Evolutionary conservation across 805 yeast species (phyloP).

Genomic region (Yarrowia bubula): DNA sequence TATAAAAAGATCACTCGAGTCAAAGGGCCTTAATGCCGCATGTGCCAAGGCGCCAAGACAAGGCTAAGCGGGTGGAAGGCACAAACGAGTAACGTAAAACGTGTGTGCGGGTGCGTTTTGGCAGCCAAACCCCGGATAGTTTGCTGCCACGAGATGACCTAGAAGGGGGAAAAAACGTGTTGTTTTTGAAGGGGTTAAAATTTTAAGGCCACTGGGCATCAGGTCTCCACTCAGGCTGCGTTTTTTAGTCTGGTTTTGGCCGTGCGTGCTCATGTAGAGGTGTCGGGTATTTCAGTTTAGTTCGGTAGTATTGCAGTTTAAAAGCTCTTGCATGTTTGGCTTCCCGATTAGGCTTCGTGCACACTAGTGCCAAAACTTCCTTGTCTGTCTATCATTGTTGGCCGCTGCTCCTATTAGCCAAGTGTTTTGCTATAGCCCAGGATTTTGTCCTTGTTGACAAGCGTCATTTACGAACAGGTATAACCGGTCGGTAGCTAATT

Average conservation of each 20-base stretch:
- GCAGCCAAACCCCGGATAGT: not conserved
- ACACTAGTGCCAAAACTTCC: not conserved
- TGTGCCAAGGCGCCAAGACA: constrained; percentile 19
- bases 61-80: not conserved
- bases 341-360: constrained; percentile 3
- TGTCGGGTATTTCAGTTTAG: constrained; percentile 14
- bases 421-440: not conserved
- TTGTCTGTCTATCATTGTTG: not conserved
- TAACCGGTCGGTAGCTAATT: too few relatives aligned
- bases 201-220: too few relatives aligned
- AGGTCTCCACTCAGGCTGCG: too few relatives aligned
- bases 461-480: too few relatives aligned
- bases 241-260: not conserved
- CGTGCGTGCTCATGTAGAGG: not conserved
- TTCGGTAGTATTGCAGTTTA: not conserved
- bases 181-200: too few relatives aligned
- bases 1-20: not conserved
- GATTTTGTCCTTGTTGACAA: too few relatives aligned
- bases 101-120: not conserved
- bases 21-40: constrained; percentile 9
- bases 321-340: constrained; percentile 1
- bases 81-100: not conserved
- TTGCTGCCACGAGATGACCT: too few relatives aligned
- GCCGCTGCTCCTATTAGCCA: too few relatives aligned
- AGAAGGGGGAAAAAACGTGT: too few relatives aligned